These are phyloP conservation scores for Lachnellula occidentalis DNA, from an alignment of 2,329 filamentous ascomycete species.

Conservation along the genomic window DNA sequence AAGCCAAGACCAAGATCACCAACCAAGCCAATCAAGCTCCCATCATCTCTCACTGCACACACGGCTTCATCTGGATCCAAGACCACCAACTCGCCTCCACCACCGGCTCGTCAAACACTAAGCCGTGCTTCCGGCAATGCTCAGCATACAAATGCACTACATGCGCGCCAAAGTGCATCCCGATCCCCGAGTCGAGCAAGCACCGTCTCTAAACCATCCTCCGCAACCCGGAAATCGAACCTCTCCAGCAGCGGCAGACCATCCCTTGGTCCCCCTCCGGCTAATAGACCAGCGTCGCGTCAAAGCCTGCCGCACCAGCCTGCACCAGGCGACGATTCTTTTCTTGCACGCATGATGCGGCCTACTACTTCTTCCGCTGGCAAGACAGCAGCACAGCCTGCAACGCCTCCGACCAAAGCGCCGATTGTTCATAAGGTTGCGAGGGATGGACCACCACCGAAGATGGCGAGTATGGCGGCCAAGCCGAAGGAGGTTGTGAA, in stretches of 20 bases:
- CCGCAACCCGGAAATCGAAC: slow-evolving; percentile 23
- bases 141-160: slow-evolving; percentile 27
- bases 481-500: slow-evolving; percentile 15
- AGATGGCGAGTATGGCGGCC: slow-evolving; percentile 13
- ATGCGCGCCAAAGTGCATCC: slow-evolving; percentile 29
- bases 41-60: slow-evolving; percentile 61
- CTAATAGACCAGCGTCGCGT: slow-evolving; percentile 46
- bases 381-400: slow-evolving; percentile 61
- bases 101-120: slow-evolving; percentile 36
- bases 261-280: slow-evolving; percentile 50
- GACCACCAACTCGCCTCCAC: slow-evolving; percentile 35
- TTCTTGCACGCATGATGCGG: slow-evolving; percentile 77
- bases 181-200: slow-evolving; percentile 28
- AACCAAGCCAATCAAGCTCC: slow-evolving; percentile 61
- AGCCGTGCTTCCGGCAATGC: slow-evolving; percentile 36
- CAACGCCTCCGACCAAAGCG: slow-evolving; percentile 37
- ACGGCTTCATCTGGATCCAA: slow-evolving; percentile 66
- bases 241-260: slow-evolving; percentile 23
- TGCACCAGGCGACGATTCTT: slow-evolving; percentile 59
- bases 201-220: slow-evolving; percentile 13
- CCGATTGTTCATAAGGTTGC: slow-evolving; percentile 21
- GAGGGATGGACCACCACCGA: slow-evolving; percentile 24
- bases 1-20: slow-evolving; percentile 63
- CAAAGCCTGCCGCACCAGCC: slow-evolving; percentile 46
- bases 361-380: slow-evolving; percentile 65